phyloP scores from a whole-genome alignment of 129 eudicot species.

The Erigeron canadensis region DNA sequence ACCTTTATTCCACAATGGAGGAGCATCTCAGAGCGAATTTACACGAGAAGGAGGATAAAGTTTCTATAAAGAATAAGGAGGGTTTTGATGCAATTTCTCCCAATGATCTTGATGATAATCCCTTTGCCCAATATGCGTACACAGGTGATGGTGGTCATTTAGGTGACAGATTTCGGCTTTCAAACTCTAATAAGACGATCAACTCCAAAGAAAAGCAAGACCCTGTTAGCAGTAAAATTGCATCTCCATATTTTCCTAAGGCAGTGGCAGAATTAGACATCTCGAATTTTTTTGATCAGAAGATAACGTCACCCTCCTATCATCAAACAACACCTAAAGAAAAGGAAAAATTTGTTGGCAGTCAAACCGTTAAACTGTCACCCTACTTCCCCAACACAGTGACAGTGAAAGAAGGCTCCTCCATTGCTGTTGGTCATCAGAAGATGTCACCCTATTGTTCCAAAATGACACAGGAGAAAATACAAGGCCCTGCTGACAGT shows the following conservation, averaged over 20 bases:
- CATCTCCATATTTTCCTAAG: too few species aligned
- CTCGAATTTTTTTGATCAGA: background rate
- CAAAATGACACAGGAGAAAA: background rate
- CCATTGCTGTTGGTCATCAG: background rate
- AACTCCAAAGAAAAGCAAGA: background rate
- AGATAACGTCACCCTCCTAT: background rate
- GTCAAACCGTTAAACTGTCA: background rate
- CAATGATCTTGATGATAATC: conserved; percentile 19
- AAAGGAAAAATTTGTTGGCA: background rate
- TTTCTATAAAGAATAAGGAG: background rate
- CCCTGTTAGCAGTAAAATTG: too few species aligned
- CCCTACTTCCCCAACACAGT: background rate
- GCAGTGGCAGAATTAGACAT: too few species aligned
- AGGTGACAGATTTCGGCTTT: background rate
- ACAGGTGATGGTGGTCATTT: conserved; percentile 9
- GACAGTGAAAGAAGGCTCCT: background rate
- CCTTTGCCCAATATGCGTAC: conserved; percentile 32
- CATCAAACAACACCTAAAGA: background rate
- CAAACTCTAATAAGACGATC: background rate
- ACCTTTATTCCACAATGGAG: too few species aligned
- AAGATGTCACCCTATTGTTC: background rate
- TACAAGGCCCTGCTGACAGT: too few species aligned
- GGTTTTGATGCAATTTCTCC: background rate
- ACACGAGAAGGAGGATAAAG: background rate
- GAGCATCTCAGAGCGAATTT: too few species aligned